phyloP scores from a whole-genome alignment of 1,139 yeast species.

The Diutina ranongensis region DNA sequence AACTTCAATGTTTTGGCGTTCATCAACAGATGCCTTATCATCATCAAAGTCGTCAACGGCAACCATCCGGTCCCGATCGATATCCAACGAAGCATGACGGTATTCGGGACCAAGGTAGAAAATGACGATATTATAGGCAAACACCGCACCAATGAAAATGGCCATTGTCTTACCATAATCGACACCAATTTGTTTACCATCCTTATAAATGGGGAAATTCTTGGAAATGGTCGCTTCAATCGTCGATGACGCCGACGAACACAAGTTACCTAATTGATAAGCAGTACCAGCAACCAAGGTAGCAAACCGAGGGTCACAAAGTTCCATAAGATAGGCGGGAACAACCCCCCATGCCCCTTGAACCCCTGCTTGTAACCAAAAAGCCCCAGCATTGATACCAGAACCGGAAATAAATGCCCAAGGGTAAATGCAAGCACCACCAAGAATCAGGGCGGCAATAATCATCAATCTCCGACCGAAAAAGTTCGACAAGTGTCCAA shows the following conservation, averaged over 20 bases:
- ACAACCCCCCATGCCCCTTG: conserved; percentile 88
- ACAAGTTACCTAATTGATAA: conserved; percentile 77
- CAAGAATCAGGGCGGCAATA: conserved; percentile 45
- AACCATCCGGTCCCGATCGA: conserved; percentile 12
- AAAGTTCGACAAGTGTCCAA: conserved; percentile 52
- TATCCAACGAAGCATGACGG: conserved; percentile 23
- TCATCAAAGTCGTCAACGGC: conserved; percentile 6
- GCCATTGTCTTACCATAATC: conserved; percentile 54
- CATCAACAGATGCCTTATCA: neutral
- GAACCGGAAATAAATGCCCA: conserved; percentile 51
- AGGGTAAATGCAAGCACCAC: conserved; percentile 58
- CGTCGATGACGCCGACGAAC: conserved; percentile 75
- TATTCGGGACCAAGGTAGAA: conserved; percentile 68
- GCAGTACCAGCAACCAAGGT: conserved; percentile 65
- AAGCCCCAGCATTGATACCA: conserved; percentile 67
- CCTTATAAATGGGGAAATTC: conserved; percentile 35
- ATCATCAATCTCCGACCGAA: conserved; percentile 49
- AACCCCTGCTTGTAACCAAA: conserved; percentile 69
- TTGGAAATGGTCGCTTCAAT: conserved; percentile 70
- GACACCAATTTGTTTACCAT: conserved; percentile 8
- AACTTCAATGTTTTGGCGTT: neutral
- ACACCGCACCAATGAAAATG: conserved; percentile 71
- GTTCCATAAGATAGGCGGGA: conserved; percentile 67
- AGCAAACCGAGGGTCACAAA: conserved; percentile 67
- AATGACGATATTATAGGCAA: conserved; percentile 46